Conservation (phyloP, 148 eudicot species). For the Rhododendron molle region DNA sequence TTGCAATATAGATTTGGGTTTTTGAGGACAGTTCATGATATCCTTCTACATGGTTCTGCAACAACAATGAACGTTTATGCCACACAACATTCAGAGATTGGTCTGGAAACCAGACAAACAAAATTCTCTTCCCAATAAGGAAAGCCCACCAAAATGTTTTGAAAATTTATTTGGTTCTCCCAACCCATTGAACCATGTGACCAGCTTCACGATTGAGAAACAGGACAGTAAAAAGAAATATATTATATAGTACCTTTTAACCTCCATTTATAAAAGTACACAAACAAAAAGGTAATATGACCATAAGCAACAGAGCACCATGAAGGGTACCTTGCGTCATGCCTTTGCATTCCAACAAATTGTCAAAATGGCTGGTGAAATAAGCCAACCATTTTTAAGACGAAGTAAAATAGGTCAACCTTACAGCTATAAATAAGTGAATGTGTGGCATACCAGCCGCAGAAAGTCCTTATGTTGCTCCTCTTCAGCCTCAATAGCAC, state of each 20-base stretch:
- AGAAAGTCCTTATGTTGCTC: slow-evolving; percentile 57
- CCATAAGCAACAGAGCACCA: background rate
- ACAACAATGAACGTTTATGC: background rate
- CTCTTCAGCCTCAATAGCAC: slow-evolving; percentile 68
- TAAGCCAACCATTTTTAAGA: background rate
- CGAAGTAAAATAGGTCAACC: background rate
- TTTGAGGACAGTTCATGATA: slow-evolving; percentile 72
- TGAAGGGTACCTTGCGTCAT: background rate
- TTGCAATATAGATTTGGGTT: slow-evolving; percentile 61
- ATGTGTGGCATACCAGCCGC: slow-evolving; percentile 43
- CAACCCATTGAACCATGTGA: slow-evolving; percentile 2
- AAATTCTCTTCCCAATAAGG: background rate
- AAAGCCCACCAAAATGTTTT: background rate
- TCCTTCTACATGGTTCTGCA: slow-evolving; percentile 80
- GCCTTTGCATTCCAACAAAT: slow-evolving; percentile 3
- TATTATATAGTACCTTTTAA: background rate
- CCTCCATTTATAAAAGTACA: background rate
- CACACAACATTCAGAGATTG: background rate
- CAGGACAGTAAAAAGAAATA: background rate
- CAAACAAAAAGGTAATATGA: background rate
- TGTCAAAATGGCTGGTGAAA: background rate
- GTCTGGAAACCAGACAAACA: background rate
- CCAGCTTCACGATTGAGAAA: background rate
- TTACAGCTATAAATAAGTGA: background rate
- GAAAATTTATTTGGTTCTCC: background rate